Evolutionary conservation across 305 asterid species (phyloP), one percentile per base, ranked within the genome.

Genomic region (Fraxinus velutina): DNA sequence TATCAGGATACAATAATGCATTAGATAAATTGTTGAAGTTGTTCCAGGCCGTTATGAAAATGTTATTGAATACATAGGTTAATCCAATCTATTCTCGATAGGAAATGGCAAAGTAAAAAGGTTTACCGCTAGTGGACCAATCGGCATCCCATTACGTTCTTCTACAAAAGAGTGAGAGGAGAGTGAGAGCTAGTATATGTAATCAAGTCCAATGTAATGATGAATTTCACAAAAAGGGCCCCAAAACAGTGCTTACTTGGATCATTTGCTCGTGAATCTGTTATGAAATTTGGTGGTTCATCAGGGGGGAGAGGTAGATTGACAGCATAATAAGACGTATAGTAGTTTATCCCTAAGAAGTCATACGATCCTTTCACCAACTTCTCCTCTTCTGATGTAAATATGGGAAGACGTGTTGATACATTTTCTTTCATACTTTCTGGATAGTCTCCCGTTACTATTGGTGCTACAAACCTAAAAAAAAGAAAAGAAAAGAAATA

Each of bases 311-410:
- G 88, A 89, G 72, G 36, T 33, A 52, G 80, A 80, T 87, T 32
- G 47, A 84, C 55, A 1, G 83, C 93, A 82, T 90, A 90, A 55
- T 86, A 79, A 33, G 92, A 76, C 2, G 93, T 90, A 17, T 90
- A 90, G 17, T 90, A 90, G 74, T 89, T 89, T 73, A 89, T 78
- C 2, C 92, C 92, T 29, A 89, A 27, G 57, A 55, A 55, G 24
- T 55, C 66, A 5, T n/a, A 55, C 3, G 66, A 55, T 55, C 66
- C 66, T 5, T 55, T 55, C 24, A 55, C 24, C 66, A 55, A 5
- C 66, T n/a, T 6, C 24, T n/a, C 22, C 66, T 55, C 24, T 4
- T 55, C 24, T 15, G n/a, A 15, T 1, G 66, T 55, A 17, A 55
- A 55, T 17, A 4, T n/a, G 9, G 66, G 66, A 55, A 55, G 66